phyloP scores from a whole-genome alignment of 352 stramenopile species.

The Globisporangium takayamanum region DNA sequence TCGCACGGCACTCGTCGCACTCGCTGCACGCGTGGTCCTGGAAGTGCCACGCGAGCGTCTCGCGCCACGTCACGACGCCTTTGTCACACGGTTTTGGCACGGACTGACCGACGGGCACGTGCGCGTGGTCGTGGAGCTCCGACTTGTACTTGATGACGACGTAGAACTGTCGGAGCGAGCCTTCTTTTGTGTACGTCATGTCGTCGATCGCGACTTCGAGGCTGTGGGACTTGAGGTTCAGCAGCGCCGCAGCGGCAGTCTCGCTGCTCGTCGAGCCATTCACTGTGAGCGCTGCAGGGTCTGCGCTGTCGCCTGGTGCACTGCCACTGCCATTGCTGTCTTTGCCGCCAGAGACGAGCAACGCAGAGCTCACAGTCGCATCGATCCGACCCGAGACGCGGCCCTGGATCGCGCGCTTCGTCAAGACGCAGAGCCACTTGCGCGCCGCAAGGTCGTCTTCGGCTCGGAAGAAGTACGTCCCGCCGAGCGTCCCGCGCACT shows the following conservation, averaged over 20 bases:
- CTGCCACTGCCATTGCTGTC: background rate
- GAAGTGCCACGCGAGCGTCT: constrained; percentile 73
- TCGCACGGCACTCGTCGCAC: constrained; percentile 54
- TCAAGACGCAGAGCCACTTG: constrained; percentile 78
- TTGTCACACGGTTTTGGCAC: constrained; percentile 60
- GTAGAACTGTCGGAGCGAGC: constrained; percentile 75
- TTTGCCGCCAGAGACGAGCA: constrained; percentile 11
- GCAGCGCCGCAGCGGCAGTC: constrained; percentile 7
- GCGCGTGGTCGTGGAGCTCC: constrained; percentile 69
- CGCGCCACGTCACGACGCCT: constrained; percentile 64
- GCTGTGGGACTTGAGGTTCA: constrained; percentile 53
- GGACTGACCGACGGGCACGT: constrained; percentile 68
- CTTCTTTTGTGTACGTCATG: constrained; percentile 71
- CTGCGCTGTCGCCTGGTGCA: constrained; percentile 5
- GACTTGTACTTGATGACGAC: constrained; percentile 83
- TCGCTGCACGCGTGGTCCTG: constrained; percentile 67
- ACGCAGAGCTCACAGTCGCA: constrained; percentile 33
- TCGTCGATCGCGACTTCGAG: constrained; percentile 62
- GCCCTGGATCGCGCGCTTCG: constrained; percentile 74
- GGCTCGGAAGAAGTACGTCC: constrained; percentile 76
- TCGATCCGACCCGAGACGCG: constrained; percentile 63
- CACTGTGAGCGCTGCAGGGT: constrained; percentile 5
- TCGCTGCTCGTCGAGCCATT: background rate
- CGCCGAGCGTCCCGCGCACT: constrained; percentile 63
- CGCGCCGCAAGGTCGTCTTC: constrained; percentile 72